These are phyloP conservation scores for Prunus yedoensis DNA, from an alignment of 331 rosid species.

Conservation along the genomic window DNA sequence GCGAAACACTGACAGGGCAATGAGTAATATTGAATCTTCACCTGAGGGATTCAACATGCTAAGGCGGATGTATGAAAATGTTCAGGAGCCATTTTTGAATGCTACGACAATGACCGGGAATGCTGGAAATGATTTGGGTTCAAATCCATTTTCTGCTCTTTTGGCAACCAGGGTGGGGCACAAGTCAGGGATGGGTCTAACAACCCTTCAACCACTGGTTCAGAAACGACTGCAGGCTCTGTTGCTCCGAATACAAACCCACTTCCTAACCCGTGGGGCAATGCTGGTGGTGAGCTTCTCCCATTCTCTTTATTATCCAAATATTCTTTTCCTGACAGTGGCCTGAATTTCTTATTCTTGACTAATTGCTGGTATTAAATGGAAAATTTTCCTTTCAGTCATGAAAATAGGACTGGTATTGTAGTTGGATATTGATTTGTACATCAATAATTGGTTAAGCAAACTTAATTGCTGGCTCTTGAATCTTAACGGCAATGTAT, in stretches of 20 bases:
- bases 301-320: not conserved
- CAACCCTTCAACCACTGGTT: constrained; percentile 47
- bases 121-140: constrained; percentile 41
- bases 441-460: not conserved
- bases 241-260: constrained; percentile 62
- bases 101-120: constrained; percentile 59
- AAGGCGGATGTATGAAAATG: constrained; percentile 71
- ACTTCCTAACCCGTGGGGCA: constrained; percentile 69
- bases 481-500: not conserved
- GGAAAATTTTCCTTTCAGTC: not conserved
- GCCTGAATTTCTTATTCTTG: not conserved
- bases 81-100: constrained; percentile 66
- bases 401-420: not conserved
- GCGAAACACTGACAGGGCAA: constrained; percentile 71
- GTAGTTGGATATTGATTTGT: not conserved
- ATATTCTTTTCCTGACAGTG: not conserved
- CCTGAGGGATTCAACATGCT: constrained; percentile 78
- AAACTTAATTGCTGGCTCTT: not conserved
- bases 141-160: constrained; percentile 67
- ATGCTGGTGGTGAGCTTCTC: constrained; percentile 22
- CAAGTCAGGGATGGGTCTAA: constrained; percentile 46
- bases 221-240: constrained; percentile 44
- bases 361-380: not conserved
- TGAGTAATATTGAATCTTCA: constrained; percentile 66
- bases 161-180: constrained; percentile 51